Percentiles rank a stretch among this genome's conserved stretches.
These are phyloP conservation scores for Heliamphora ciliata DNA, from an alignment of 179 eudicot species.

Conservation along the genomic window DNA sequence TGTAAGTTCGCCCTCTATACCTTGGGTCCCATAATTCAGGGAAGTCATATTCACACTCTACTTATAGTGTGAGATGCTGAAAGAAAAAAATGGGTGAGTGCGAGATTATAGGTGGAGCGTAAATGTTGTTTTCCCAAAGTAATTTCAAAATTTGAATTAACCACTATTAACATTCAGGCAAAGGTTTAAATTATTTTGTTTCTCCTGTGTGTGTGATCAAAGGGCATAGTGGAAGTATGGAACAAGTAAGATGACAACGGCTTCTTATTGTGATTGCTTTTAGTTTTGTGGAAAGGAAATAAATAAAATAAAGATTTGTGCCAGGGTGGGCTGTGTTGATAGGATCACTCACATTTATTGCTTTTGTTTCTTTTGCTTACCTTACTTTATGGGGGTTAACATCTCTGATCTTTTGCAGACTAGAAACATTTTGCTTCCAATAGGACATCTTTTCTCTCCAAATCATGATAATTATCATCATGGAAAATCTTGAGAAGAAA, in stretches of 20 bases:
- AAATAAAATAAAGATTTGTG: background rate
- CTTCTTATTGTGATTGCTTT: background rate
- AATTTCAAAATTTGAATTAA: background rate
- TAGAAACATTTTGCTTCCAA: background rate
- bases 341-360: background rate
- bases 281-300: background rate
- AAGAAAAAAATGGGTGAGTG: background rate
- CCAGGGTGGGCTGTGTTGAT: background rate
- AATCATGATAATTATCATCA: background rate
- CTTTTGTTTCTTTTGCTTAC: background rate
- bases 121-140: background rate
- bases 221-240: background rate
- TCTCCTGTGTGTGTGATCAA: background rate
- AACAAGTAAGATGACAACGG: background rate
- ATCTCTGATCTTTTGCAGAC: background rate
- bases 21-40: background rate
- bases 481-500: background rate
- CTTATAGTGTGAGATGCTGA: background rate
- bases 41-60: background rate
- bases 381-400: background rate
- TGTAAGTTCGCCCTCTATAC: constrained; percentile 37
- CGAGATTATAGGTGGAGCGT: background rate
- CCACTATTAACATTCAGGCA: background rate
- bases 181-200: background rate
- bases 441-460: background rate